Conservation (phyloP, 176 grass and related monocot genomes). For the Triticum monococcum region DNA sequence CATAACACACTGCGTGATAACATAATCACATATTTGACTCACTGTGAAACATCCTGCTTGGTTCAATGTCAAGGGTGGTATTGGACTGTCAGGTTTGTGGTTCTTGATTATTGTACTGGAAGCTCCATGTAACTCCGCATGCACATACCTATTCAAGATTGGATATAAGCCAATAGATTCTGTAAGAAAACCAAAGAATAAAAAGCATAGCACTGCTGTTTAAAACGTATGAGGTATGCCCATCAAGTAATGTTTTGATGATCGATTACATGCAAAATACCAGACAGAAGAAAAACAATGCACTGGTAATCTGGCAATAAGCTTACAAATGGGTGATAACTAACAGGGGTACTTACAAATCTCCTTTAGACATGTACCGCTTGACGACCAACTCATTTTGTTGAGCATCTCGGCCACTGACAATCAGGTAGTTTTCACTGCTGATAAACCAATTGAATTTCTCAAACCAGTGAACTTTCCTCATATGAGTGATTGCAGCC, state of each 20-base stretch:
- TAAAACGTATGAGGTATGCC: not conserved
- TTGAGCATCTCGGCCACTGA: slow-evolving; percentile 95
- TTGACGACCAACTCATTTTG: slow-evolving; percentile 97
- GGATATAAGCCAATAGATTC: slow-evolving; percentile 25
- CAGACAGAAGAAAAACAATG: not conserved
- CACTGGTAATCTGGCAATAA: slow-evolving; percentile 15
- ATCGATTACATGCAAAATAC: not conserved
- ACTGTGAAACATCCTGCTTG: slow-evolving; percentile 97
- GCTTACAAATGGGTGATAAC: slow-evolving; percentile 2
- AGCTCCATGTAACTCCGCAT: slow-evolving; percentile 93
- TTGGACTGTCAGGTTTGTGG: slow-evolving; percentile 75
- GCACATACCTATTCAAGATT: slow-evolving; percentile 66
- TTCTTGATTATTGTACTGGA: slow-evolving; percentile 99
- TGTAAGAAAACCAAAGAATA: slow-evolving; percentile 15
- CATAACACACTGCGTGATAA: slow-evolving; percentile 14
- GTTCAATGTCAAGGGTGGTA: slow-evolving; percentile 90
- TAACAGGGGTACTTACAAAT: slow-evolving; percentile 62
- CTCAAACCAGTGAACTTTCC: slow-evolving; percentile 99
- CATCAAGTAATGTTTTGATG: not conserved
- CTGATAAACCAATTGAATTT: slow-evolving; percentile 99
- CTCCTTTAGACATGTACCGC: slow-evolving; percentile 98
- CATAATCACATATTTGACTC: slow-evolving; percentile 41
- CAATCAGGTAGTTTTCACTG: slow-evolving; percentile 94
- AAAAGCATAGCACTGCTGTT: slow-evolving; percentile 3
- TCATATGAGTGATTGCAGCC: slow-evolving; percentile 94